These are phyloP conservation scores for Trichoderma breve DNA, from an alignment of 2,329 filamentous ascomycete genomes.

Conservation along the genomic window DNA sequence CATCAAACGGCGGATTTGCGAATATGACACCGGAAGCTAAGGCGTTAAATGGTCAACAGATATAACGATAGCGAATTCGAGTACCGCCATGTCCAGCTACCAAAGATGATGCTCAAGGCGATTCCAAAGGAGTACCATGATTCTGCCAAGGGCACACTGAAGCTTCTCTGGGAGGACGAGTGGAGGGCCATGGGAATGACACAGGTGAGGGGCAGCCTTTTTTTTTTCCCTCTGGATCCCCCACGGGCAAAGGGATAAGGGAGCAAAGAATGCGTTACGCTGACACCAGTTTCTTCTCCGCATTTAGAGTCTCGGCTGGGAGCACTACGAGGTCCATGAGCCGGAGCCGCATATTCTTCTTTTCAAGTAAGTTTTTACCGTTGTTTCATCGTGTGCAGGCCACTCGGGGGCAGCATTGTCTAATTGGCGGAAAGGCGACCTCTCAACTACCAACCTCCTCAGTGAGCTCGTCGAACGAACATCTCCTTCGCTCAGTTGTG, in stretches of 20 bases:
- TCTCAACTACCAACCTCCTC: constrained; percentile 78
- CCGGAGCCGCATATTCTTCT: constrained; percentile 97
- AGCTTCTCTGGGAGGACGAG: constrained; percentile 96
- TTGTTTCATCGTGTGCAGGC: background rate
- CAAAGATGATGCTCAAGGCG: constrained; percentile 96
- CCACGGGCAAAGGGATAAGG: background rate
- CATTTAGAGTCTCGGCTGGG: constrained; percentile 88
- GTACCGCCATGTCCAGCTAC: constrained; percentile 96
- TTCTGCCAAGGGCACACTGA: constrained; percentile 82
- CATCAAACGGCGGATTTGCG: background rate
- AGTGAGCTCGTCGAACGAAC: constrained; percentile 33
- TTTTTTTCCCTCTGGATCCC: background rate
- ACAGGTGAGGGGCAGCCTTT: constrained; percentile 60
- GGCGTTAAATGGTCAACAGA: constrained; percentile 46
- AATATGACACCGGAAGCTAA: background rate
- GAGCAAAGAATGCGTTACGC: background rate
- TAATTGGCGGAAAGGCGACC: constrained; percentile 33
- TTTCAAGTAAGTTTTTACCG: constrained; percentile 72
- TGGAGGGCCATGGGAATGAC: constrained; percentile 97
- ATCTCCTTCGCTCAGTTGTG: constrained; percentile 21
- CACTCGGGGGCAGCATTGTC: background rate
- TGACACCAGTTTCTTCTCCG: constrained; percentile 24
- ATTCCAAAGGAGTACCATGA: constrained; percentile 97
- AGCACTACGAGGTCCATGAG: constrained; percentile 98
- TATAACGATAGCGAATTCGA: constrained; percentile 93